Evolutionary conservation across 2,329 filamentous ascomycete species (phyloP).

Genomic region (Xylariaceae sp.): DNA sequence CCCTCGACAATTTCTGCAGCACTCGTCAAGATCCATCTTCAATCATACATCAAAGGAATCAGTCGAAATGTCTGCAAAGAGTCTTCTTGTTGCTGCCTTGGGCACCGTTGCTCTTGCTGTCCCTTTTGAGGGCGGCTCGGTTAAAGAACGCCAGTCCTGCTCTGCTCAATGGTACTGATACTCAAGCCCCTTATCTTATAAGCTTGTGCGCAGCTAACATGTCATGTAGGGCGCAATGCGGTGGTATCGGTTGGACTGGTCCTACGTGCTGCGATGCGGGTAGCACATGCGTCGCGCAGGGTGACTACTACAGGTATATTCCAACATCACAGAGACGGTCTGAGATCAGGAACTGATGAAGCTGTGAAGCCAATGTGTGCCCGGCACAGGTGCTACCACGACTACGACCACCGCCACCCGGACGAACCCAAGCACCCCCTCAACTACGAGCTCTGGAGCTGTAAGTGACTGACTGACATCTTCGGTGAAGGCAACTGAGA

Average conservation of each 20-base stretch:
- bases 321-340: neutral
- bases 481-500: neutral
- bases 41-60: conserved; percentile 2
- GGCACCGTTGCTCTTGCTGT: conserved; percentile 37
- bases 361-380: conserved; percentile 19
- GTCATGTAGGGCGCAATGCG: conserved; percentile 36
- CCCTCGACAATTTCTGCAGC: conserved; percentile 1
- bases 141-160: conserved; percentile 37
- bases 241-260: conserved; percentile 41
- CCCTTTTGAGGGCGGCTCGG: conserved; percentile 32
- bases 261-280: conserved; percentile 42
- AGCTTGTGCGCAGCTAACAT: conserved; percentile 10
- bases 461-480: conserved; percentile 15
- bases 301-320: conserved; percentile 25
- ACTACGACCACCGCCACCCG: neutral
- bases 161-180: conserved; percentile 13
- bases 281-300: conserved; percentile 32
- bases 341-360: neutral
- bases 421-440: conserved; percentile 5
- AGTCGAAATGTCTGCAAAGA: conserved; percentile 28
- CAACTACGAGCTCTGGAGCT: conserved; percentile 6
- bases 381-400: conserved; percentile 14
- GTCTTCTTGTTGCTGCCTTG: conserved; percentile 34
- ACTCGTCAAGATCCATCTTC: conserved; percentile 5
- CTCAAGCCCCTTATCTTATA: neutral